Evolutionary conservation across 1,284 basidiomycete genomes (phyloP).

Genomic region (Trametes versicolor): DNA sequence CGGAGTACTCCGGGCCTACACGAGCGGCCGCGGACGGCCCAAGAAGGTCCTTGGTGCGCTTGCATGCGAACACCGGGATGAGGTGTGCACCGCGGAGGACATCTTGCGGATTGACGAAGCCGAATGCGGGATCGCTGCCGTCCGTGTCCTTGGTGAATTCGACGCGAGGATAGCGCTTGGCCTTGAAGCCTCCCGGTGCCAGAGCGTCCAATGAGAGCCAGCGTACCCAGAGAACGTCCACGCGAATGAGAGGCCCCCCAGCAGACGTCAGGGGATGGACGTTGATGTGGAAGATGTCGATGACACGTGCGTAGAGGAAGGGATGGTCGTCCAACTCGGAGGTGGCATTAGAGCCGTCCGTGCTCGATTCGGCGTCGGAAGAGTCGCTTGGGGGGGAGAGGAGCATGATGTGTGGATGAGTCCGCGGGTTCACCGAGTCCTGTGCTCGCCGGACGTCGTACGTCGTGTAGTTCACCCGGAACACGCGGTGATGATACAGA

Average conservation of each 20-base stretch:
- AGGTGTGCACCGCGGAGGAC: slow-evolving; percentile 50
- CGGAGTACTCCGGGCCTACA: slow-evolving; percentile 25
- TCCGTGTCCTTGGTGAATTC: slow-evolving; percentile 41
- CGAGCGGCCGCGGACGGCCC: too few species aligned
- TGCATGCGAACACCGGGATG: slow-evolving; percentile 46
- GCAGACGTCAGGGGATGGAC: slow-evolving; percentile 16
- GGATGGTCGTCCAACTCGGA: too few species aligned
- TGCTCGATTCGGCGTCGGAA: too few species aligned
- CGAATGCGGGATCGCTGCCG: slow-evolving; percentile 46
- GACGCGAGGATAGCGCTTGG: slow-evolving; percentile 43
- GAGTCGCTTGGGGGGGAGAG: slow-evolving; percentile 18
- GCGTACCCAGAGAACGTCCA: slow-evolving; percentile 51
- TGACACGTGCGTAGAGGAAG: slow-evolving; percentile 37
- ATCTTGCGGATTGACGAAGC: slow-evolving; percentile 50
- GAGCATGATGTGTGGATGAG: slow-evolving; percentile 48
- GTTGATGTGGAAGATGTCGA: slow-evolving; percentile 40
- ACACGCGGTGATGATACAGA: slow-evolving; percentile 43
- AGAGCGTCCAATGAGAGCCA: slow-evolving; percentile 43
- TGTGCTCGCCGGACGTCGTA: slow-evolving; percentile 51
- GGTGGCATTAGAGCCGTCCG: too few species aligned
- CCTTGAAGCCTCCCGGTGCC: slow-evolving; percentile 30
- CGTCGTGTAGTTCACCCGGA: slow-evolving; percentile 54
- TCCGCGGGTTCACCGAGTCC: slow-evolving; percentile 50
- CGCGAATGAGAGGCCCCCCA: background rate
- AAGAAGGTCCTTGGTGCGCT: slow-evolving; percentile 36